phyloP scores from a whole-genome alignment of 768 basidiomycete species.

The Suillus occidentalis region DNA sequence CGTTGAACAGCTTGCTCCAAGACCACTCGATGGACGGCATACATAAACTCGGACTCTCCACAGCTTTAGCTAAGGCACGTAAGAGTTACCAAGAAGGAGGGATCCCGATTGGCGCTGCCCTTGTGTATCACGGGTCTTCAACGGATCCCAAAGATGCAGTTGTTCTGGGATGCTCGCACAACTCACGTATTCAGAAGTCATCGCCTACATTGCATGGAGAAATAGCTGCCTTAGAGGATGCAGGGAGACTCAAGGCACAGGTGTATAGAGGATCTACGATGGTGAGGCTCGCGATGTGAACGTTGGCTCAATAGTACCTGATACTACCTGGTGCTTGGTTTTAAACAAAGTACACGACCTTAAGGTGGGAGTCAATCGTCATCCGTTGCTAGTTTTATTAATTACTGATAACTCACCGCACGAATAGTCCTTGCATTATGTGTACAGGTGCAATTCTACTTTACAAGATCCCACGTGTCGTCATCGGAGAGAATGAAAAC shows the following conservation, averaged over 20 bases:
- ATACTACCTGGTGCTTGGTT: neutral
- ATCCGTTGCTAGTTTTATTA: neutral
- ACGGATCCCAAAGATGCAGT: slow-evolving; percentile 9
- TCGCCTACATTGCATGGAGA: slow-evolving; percentile 48
- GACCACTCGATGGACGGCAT: slow-evolving; percentile 14
- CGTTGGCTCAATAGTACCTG: neutral
- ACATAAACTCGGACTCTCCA: slow-evolving; percentile 33
- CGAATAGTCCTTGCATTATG: slow-evolving; percentile 59
- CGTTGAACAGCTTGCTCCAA: neutral
- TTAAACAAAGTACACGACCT: slow-evolving; percentile 35
- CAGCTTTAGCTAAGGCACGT: slow-evolving; percentile 42
- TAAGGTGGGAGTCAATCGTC: slow-evolving; percentile 31
- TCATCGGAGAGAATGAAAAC: slow-evolving; percentile 62
- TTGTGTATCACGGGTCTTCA: slow-evolving; percentile 34
- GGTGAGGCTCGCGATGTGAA: slow-evolving; percentile 32
- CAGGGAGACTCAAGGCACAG: slow-evolving; percentile 46
- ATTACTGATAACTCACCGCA: neutral
- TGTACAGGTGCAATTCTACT: slow-evolving; percentile 63
- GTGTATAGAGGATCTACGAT: slow-evolving; percentile 51
- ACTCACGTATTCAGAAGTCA: slow-evolving; percentile 44
- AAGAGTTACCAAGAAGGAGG: slow-evolving; percentile 53
- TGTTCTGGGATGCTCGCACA: slow-evolving; percentile 45
- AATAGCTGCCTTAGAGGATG: slow-evolving; percentile 51
- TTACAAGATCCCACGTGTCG: slow-evolving; percentile 63
- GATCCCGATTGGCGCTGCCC: slow-evolving; percentile 60